Percentiles rank a stretch among this genome's conserved stretches.
Conservation (phyloP, 352 stramenopile species). For the Halophytophthora polymorphica region DNA sequence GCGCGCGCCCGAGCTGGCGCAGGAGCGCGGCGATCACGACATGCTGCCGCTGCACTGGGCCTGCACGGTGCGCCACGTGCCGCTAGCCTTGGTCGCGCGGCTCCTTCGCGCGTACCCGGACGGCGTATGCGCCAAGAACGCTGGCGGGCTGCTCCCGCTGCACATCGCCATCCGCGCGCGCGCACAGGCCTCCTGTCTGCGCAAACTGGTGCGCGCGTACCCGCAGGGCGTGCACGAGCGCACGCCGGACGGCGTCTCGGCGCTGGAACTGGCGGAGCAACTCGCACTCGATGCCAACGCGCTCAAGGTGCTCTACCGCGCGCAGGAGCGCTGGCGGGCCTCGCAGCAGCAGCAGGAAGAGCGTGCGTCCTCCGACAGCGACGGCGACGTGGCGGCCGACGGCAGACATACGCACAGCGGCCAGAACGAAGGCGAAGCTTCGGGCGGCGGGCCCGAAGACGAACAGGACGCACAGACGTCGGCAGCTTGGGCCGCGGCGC, state of each 20-base stretch:
- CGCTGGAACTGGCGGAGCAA: constrained; percentile 52
- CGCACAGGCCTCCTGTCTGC: constrained; percentile 43
- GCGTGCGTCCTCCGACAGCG: constrained; percentile 14
- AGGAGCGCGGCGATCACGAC: constrained; percentile 61
- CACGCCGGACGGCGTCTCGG: constrained; percentile 43
- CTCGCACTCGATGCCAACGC: constrained; percentile 35
- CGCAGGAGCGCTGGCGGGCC: constrained; percentile 11
- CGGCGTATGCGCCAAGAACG: constrained; percentile 57
- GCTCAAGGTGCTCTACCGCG: constrained; percentile 47
- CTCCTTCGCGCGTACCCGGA: constrained; percentile 64
- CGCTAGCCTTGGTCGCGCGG: constrained; percentile 52
- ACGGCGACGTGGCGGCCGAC: constrained; percentile 7
- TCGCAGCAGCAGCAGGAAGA: constrained; percentile 15
- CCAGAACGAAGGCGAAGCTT: constrained; percentile 32
- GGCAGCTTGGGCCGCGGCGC: constrained; percentile 11
- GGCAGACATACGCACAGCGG: constrained; percentile 8
- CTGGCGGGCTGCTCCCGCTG: constrained; percentile 59
- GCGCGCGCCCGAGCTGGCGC: constrained; percentile 39
- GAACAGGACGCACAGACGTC: constrained; percentile 10
- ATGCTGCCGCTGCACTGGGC: constrained; percentile 86
- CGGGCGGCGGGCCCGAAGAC: constrained; percentile 10
- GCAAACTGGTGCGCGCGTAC: constrained; percentile 50
- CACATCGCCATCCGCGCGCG: constrained; percentile 77
- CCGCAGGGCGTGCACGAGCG: constrained; percentile 43
- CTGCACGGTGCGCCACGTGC: constrained; percentile 63